Evolutionary conservation across 352 stramenopile genomes (phyloP), one percentile per base, ranked within the genome.

Genomic region (Pythium aristosporum): DNA sequence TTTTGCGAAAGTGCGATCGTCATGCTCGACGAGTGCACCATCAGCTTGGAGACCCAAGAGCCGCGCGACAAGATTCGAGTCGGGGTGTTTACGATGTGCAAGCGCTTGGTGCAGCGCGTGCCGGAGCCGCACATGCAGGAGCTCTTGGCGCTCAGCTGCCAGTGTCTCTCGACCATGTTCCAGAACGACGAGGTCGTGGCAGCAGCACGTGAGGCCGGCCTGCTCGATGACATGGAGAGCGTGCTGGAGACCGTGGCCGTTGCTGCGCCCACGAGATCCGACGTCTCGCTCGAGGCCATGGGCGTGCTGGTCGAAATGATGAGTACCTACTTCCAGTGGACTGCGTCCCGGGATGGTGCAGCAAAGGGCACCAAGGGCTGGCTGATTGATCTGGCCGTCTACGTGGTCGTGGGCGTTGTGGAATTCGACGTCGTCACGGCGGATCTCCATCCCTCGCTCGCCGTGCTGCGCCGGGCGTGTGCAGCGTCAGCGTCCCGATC

Each of bases 271-370:
- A 76, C 83, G 48, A 61, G 61, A 15, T 74, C 57, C 2, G 49
- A 73, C 16, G 82, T 82, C 58, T 85, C 80, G 18, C 72, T 88
- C 28, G 80, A 90, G 3, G 87, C 76, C 41, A 73, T 87, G 36
- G 65, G 80, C n/a, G 69, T 66, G 16, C 32, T 90, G 13, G 61
- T 90, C 32, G 79, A 92, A 42, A 57, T 43, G 13, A 57, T 82
- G 12, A 67, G 56, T 25, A 57, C 54, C 30, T 49, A 61, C 28
- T 44, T 41, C 36, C 28, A 51, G 13, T 34, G 32, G 21, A 34
- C 20, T 1, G 39, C 44, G 10, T 7, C 34, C 2, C 13, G 20
- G 25, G 25, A 28, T 2, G 25, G 5, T 18, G 28, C 13, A 10
- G 23, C 34, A 12, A 12, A 13, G 15, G 32, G 47, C 2, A 37